Evolutionary conservation across 768 basidiomycete genomes (phyloP).

Genomic region (Mycena latifolia): DNA sequence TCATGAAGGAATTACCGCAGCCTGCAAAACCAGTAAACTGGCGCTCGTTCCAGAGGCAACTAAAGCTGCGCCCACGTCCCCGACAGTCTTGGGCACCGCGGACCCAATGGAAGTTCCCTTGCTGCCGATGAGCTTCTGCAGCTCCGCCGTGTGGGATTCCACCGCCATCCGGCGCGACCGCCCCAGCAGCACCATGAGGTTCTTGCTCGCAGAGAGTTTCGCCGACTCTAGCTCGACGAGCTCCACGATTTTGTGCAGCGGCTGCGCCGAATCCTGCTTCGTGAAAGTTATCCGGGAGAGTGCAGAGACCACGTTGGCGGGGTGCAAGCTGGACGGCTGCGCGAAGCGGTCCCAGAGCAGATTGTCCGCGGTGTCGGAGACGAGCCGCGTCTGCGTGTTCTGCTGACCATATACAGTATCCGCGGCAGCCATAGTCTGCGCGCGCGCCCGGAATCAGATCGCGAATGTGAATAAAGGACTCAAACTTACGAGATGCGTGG

Average conservation of each 20-base stretch:
- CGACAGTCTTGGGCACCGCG: conserved; percentile 78
- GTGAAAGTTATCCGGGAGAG: conserved; percentile 77
- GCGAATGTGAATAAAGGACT: conserved; percentile 7
- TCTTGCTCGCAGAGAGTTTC: conserved; percentile 49
- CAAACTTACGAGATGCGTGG: conserved; percentile 48
- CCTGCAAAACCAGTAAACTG: conserved; percentile 70
- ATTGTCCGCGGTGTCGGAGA: conserved; percentile 87
- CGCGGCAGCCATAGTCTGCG: conserved; percentile 61
- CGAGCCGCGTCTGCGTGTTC: conserved; percentile 74
- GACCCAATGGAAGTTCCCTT: conserved; percentile 58
- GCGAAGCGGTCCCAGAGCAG: conserved; percentile 80
- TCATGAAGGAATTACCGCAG: conserved; percentile 39
- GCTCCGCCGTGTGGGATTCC: conserved; percentile 70
- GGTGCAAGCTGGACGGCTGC: conserved; percentile 40
- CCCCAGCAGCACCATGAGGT: conserved; percentile 76
- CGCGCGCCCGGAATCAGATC: conserved; percentile 1
- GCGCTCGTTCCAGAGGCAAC: conserved; percentile 64
- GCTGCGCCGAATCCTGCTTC: conserved; percentile 59
- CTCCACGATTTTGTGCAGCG: conserved; percentile 69
- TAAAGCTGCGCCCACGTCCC: conserved; percentile 80
- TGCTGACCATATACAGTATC: conserved; percentile 81
- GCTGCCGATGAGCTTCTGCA: conserved; percentile 60
- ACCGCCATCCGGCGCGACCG: conserved; percentile 79
- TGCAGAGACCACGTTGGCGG: conserved; percentile 50
- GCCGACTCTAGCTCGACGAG: conserved; percentile 48